Evolutionary conservation across 2,329 filamentous ascomycete species (phyloP).

Genomic region (Septoria petroselini): DNA sequence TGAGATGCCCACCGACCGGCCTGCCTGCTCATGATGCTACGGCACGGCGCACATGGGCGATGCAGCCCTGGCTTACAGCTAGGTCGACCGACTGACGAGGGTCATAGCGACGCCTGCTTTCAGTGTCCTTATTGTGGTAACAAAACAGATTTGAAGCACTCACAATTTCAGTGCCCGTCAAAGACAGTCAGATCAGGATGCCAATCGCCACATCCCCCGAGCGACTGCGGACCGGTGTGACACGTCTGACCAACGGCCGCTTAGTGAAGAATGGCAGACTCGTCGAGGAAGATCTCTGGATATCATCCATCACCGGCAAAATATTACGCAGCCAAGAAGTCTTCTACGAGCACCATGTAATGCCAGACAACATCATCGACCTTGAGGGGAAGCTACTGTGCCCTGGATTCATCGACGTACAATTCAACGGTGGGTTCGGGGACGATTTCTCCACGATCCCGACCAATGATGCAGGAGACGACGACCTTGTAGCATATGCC

Average conservation of each 20-base stretch:
- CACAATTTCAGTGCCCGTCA: no score
- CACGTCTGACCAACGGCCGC: constrained; percentile 65
- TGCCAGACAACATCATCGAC: constrained; percentile 73
- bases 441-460: constrained; percentile 85
- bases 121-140: no score
- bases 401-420: constrained; percentile 84
- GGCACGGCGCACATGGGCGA: not conserved
- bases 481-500: constrained; percentile 60
- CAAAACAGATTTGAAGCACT: not conserved
- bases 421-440: constrained; percentile 87
- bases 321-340: constrained; percentile 68
- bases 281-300: constrained; percentile 79
- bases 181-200: constrained; percentile 32
- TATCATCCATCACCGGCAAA: constrained; percentile 76
- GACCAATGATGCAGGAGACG: constrained; percentile 5
- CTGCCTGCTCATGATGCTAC: not conserved
- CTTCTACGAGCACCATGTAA: constrained; percentile 64
- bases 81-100: not conserved
- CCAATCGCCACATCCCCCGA: constrained; percentile 41
- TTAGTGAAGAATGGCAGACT: constrained; percentile 66
- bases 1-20: not conserved
- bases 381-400: constrained; percentile 78
- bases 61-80: not conserved
- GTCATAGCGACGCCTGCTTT: not conserved
- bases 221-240: constrained; percentile 55